Evolutionary conservation across 768 basidiomycete genomes (phyloP), one percentile per base, ranked within the genome.

Genomic region (Suillus americanus): DNA sequence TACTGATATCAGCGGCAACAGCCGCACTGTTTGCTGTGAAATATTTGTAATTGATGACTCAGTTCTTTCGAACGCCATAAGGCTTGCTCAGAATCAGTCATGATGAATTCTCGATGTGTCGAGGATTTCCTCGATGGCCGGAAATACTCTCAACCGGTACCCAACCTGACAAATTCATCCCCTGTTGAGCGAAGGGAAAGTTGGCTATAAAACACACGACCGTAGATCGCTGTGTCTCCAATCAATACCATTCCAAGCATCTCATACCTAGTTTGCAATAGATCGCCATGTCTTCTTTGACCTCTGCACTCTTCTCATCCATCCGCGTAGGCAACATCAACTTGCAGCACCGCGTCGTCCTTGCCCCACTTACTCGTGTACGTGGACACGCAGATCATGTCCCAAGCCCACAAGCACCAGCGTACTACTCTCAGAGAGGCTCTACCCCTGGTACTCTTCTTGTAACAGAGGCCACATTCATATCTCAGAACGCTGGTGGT

Each of bases 381-480:
- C 77, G 82, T 41, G 81, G 81, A 20, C 71, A 75, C 45, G 65
- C 69, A 3, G 62, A 65, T 13, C 79, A 81, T 62, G 78, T 80
- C 41, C 80, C 74, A 2, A 74, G 78, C 3, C 77, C 75, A 9
- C 64, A 81, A 3, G 75, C 77, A 28, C 71, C 76, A 50, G 73
- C 78, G 20, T 86, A 85, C 71, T 86, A 86, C 66, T 61, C 73
- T 2, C 86, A 86, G 68, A 80, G 86, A 0, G 79, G 75, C 6
- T 74, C 76, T 41, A 68, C 73, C 0, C 80, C 83, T 0, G 87
- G 87, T 0, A 87, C 83, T 0, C 73, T 89, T 12, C 73, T 86
- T 50, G 80, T 91, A 62, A 74, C 85, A 3, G 88, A 90, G 73
- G 87, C 79, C 0, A 86, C 86, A 2, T 76, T 81, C 60, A 82